Percentiles rank a stretch among this genome's conserved stretches.
Conservation (phyloP, 352 stramenopile species). For the Phytophthora megakarya region DNA sequence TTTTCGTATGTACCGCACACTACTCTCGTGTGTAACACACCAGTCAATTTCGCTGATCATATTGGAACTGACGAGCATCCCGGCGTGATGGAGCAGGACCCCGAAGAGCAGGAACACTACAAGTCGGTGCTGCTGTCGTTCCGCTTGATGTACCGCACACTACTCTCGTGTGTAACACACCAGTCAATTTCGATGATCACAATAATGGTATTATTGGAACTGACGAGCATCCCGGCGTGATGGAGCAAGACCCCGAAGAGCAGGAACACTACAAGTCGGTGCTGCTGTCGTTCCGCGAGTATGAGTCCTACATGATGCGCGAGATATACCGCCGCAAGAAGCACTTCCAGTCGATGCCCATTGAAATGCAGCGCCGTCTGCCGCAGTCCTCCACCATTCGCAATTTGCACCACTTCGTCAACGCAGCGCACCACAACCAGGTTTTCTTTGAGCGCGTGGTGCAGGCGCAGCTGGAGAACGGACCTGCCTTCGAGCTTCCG, state of each 20-base stretch:
- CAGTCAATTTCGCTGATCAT: too few species aligned
- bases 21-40: neutral
- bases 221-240: slow-evolving; percentile 13
- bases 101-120: slow-evolving; percentile 84
- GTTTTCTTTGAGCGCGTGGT: slow-evolving; percentile 79
- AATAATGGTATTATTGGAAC: too few species aligned
- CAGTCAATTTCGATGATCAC: too few species aligned
- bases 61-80: too few species aligned
- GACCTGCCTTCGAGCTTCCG: slow-evolving; percentile 58
- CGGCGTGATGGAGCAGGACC: slow-evolving; percentile 54
- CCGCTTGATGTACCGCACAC: slow-evolving; percentile 24
- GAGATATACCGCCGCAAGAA: slow-evolving; percentile 87
- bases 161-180: neutral
- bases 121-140: slow-evolving; percentile 85
- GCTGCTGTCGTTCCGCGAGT: slow-evolving; percentile 86
- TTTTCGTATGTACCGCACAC: slow-evolving; percentile 23
- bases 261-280: slow-evolving; percentile 85
- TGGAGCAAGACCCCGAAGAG: slow-evolving; percentile 74
- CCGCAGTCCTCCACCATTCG: slow-evolving; percentile 72
- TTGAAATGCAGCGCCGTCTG: slow-evolving; percentile 76
- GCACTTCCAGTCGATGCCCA: slow-evolving; percentile 72
- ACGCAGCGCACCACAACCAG: slow-evolving; percentile 82
- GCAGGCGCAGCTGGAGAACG: slow-evolving; percentile 68
- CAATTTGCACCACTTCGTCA: slow-evolving; percentile 83
- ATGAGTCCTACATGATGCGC: slow-evolving; percentile 81